These are phyloP conservation scores for Malus hybrid DNA, from an alignment of 331 rosid species.

Conservation along the genomic window DNA sequence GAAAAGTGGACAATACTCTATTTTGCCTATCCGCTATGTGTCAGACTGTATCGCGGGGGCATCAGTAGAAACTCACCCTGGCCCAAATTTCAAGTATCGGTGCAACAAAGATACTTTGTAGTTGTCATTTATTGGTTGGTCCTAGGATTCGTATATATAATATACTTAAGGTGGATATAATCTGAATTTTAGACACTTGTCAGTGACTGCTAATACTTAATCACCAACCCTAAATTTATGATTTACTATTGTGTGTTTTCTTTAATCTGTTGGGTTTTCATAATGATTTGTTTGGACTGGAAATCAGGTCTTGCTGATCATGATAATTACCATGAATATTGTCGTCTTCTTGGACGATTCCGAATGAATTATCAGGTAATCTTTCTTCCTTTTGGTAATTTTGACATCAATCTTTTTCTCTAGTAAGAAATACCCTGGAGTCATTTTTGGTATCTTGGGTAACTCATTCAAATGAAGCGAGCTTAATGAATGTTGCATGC, in stretches of 20 bases:
- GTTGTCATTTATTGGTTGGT: not conserved
- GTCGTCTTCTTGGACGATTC: conserved; percentile 98
- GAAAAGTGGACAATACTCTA: no score
- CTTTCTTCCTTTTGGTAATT: conserved; percentile 1
- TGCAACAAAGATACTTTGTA: not conserved
- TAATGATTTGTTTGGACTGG: conserved; percentile 15
- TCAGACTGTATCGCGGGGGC: no score
- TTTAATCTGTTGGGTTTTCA: conserved; percentile 13
- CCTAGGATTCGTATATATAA: not conserved
- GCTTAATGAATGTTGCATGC: not conserved
- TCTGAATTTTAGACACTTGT: not conserved
- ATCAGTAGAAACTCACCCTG: no score
- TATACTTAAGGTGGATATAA: not conserved
- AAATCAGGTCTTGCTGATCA: conserved; percentile 91
- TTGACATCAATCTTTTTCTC: not conserved
- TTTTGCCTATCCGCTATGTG: no score
- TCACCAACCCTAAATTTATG: not conserved
- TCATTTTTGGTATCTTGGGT: not conserved
- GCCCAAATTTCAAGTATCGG: no score
- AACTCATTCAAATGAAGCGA: not conserved
- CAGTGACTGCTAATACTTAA: not conserved
- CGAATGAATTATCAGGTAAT: conserved; percentile 92
- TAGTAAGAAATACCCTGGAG: not conserved
- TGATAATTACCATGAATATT: conserved; percentile 96
- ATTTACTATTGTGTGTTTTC: not conserved